Evolutionary conservation across 495 filamentous ascomycete genomes (phyloP), one percentile per base, ranked within the genome.

Genomic region (Hypoxylon subgilvum): DNA sequence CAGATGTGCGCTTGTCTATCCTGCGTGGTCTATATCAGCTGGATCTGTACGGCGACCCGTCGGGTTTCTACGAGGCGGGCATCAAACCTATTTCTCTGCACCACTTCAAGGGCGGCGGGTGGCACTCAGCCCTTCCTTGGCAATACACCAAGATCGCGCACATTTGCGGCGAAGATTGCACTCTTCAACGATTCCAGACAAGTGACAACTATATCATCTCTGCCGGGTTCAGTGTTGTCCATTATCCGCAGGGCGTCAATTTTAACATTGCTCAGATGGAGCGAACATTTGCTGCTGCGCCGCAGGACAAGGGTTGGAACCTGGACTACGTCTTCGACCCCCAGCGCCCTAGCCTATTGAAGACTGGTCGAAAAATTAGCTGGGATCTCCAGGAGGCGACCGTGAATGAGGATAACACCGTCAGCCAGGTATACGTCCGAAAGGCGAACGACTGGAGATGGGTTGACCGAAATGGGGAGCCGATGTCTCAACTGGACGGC

Each of bases 51-150:
- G 83, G 84, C 18, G 84, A 87, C 48, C 80, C 85, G 7, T 84
- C 84, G 8, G 86, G 86, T 59, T 79, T 88, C 48, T 88, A 86
- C 66, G 86, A 89, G 68, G 83, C 83, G 8, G 86, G 86, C 23
- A 77, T 82, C 53, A 79, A 80, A 66, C 85, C 86, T 2, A 74
- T 87, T 28, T 82, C 81, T 39, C 76, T 89, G 42, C 86, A 89
- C 72, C 85, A 88, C 73, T 88, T 84, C 78, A 74, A 75, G 57
- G 79, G 79, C 25, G 79, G 77, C 52, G 80, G 79, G 40, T 76
- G 78, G 72, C 76, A 76, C 63, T 52, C 67, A 1, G 75, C 76
- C 28, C 78, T 84, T 22, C 79, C 87, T 6, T 82, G 82, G 68
- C 81, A 85, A 66, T 87, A 87, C 80, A 84, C 80, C 59, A 81